Evolutionary conservation across 2,329 filamentous ascomycete species (phyloP).

Genomic region (Aureobasidium leucospermi): DNA sequence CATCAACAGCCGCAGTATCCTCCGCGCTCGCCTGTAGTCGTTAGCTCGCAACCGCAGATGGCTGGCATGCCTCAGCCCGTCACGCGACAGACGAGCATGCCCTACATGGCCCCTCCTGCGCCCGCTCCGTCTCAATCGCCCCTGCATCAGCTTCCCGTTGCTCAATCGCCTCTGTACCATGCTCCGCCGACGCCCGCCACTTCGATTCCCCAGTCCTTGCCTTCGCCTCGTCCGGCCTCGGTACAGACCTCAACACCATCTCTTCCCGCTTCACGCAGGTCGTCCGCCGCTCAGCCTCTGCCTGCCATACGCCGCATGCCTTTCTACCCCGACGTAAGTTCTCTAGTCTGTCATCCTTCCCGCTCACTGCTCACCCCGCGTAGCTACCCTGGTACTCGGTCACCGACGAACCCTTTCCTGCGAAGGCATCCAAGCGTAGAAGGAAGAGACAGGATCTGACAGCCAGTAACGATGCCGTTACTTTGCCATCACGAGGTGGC

Average conservation of each 20-base stretch:
- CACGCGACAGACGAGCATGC: slow-evolving; percentile 27
- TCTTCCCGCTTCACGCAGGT: slow-evolving; percentile 20
- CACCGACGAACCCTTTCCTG: slow-evolving; percentile 46
- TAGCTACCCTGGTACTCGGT: slow-evolving; percentile 56
- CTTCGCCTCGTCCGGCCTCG: slow-evolving; percentile 25
- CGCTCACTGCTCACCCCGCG: not conserved
- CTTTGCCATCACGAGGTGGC: slow-evolving; percentile 44
- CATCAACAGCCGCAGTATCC: slow-evolving; percentile 30
- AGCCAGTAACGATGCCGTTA: slow-evolving; percentile 31
- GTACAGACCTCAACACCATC: slow-evolving; percentile 28
- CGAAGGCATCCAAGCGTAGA: slow-evolving; percentile 41
- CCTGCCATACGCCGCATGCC: slow-evolving; percentile 30
- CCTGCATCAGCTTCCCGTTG: slow-evolving; percentile 9
- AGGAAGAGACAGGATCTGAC: slow-evolving; percentile 33
- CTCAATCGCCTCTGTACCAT: slow-evolving; percentile 4
- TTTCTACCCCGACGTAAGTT: slow-evolving; percentile 43
- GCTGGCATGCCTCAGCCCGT: slow-evolving; percentile 40
- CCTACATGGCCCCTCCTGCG: slow-evolving; percentile 17
- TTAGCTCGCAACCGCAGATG: slow-evolving; percentile 35
- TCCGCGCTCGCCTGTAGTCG: slow-evolving; percentile 36
- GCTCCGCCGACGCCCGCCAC: slow-evolving; percentile 21
- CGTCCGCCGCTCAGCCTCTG: slow-evolving; percentile 20
- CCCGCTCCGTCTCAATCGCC: slow-evolving; percentile 14
- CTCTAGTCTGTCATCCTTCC: not conserved
- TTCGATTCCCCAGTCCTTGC: slow-evolving; percentile 28